These are phyloP conservation scores for Penicillium sp. DNA, from an alignment of 2,329 filamentous ascomycete genomes.

Conservation along the genomic window DNA sequence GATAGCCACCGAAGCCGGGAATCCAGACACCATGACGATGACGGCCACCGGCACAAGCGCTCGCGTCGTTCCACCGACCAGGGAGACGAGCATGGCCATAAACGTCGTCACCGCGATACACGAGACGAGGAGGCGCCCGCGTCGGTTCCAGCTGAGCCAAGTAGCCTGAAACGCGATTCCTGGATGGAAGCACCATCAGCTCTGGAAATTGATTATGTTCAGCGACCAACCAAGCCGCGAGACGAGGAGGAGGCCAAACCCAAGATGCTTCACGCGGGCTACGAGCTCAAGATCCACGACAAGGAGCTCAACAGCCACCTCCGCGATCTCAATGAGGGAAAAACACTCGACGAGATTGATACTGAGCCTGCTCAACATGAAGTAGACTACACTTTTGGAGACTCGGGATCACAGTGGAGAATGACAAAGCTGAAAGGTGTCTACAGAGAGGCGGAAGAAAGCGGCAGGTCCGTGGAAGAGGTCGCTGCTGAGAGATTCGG, in stretches of 20 bases:
- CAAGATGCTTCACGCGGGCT: conserved; percentile 55
- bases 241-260: conserved; percentile 47
- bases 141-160: conserved; percentile 33
- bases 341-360: conserved; percentile 55
- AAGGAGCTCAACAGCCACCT: conserved; percentile 79
- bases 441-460: conserved; percentile 76
- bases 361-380: conserved; percentile 60
- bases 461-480: conserved; percentile 72
- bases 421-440: conserved; percentile 93
- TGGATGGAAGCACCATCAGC: conserved; percentile 94
- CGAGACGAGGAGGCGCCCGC: conserved; percentile 45
- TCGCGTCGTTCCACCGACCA: conserved; percentile 60
- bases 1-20: conserved; percentile 37
- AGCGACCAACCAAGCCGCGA: conserved; percentile 62
- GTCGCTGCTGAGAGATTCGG: conserved; percentile 82
- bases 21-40: conserved; percentile 52
- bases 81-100: conserved; percentile 50
- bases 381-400: conserved; percentile 83
- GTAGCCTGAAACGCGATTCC: conserved; percentile 68
- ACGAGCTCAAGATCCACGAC: conserved; percentile 72
- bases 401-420: conserved; percentile 87
- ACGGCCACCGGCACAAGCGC: conserved; percentile 65
- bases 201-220: conserved; percentile 76
- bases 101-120: conserved; percentile 47
- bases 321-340: conserved; percentile 61